Conservation (phyloP, 2,329 filamentous ascomycete genomes). For the Claviceps quebecensis region DNA sequence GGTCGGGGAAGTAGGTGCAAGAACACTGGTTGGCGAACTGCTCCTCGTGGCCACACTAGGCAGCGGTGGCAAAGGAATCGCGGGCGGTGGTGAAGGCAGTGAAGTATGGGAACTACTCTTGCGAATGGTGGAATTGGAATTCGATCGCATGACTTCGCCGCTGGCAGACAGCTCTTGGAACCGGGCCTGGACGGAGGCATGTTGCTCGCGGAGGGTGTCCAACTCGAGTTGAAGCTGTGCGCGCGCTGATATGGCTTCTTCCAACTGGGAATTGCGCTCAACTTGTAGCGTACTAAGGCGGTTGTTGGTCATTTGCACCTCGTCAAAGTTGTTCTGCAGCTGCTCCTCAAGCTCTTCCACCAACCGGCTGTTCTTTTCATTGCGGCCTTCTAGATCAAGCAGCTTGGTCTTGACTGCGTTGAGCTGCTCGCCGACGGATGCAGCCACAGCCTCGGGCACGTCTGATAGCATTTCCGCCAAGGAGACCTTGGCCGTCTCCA, state of each 20-base stretch:
- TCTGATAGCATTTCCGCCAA: conserved; percentile 41
- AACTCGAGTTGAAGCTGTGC: conserved; percentile 52
- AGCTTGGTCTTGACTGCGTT: conserved; percentile 53
- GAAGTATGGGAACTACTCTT: conserved; percentile 76
- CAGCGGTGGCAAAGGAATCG: conserved; percentile 87
- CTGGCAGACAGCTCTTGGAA: conserved; percentile 35
- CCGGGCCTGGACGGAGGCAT: conserved; percentile 60
- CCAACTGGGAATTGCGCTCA: conserved; percentile 60
- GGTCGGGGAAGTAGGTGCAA: conserved; percentile 35
- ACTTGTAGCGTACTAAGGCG: conserved; percentile 69
- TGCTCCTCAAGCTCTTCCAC: conserved; percentile 97
- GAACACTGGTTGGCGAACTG: conserved; percentile 27
- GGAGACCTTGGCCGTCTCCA: conserved; percentile 45
- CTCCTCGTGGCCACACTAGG: conserved; percentile 42
- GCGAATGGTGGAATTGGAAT: conserved; percentile 57
- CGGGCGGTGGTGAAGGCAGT: conserved; percentile 83
- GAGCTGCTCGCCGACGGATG: conserved; percentile 40
- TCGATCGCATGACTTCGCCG: conserved; percentile 39
- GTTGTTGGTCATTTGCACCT: conserved; percentile 74
- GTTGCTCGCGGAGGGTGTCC: conserved; percentile 52
- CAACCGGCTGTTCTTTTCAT: conserved; percentile 81
- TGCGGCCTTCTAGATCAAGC: conserved; percentile 47
- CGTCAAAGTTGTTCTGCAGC: conserved; percentile 86
- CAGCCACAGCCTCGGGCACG: conserved; percentile 26
- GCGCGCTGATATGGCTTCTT: conserved; percentile 59